Percentiles rank a stretch among this genome's conserved stretches.
Conservation (phyloP, 371 early-diverging fungal species). For the Rhizopus delemar region DNA sequence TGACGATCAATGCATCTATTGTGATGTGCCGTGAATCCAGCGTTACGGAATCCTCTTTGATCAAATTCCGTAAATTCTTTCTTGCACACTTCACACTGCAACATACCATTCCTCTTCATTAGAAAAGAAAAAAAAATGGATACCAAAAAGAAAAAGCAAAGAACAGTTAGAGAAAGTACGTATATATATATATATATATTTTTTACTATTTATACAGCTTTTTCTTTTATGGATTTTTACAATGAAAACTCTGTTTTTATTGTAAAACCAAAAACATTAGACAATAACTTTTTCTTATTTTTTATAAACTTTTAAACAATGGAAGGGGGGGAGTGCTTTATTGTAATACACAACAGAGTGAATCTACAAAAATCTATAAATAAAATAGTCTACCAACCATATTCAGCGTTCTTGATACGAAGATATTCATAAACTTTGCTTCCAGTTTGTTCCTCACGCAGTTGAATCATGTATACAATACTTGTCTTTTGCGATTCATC, state of each 20-base stretch:
- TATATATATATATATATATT: neutral
- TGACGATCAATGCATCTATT: constrained; percentile 31
- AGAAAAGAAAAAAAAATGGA: neutral
- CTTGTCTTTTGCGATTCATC: constrained; percentile 37
- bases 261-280: too few species aligned
- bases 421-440: constrained; percentile 44
- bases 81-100: constrained; percentile 32
- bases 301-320: neutral
- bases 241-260: too few species aligned
- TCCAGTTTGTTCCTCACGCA: constrained; percentile 45
- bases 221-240: too few species aligned
- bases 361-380: neutral
- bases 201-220: too few species aligned
- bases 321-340: neutral
- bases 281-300: too few species aligned
- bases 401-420: constrained; percentile 37
- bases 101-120: constrained; percentile 1
- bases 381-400: constrained; percentile 35
- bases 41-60: constrained; percentile 46
- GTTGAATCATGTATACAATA: constrained; percentile 49
- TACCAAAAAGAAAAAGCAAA: neutral
- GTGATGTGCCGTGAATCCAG: constrained; percentile 46
- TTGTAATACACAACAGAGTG: neutral
- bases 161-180: neutral
- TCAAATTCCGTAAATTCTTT: constrained; percentile 39